A percentile compares a stretch with the other conserved stretches of the same genome.
These are phyloP conservation scores for Tolypocladium inflatum DNA, from an alignment of 2,329 filamentous ascomycete species.

Conservation along the genomic window DNA sequence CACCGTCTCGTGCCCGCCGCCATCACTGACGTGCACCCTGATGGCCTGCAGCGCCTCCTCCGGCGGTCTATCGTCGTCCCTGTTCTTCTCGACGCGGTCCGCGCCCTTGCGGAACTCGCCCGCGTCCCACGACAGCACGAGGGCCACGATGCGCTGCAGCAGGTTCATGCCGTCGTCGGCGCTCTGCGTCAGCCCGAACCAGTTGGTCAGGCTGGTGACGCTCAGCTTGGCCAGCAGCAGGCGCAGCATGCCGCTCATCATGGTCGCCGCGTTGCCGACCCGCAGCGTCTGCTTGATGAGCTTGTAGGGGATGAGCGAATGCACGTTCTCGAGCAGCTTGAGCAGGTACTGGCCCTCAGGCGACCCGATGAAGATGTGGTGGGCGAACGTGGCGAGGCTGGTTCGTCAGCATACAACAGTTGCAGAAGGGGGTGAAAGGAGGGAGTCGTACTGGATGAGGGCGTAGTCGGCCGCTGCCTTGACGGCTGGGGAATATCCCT, in stretches of 20 bases:
- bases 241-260: slow-evolving; percentile 67
- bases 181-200: slow-evolving; percentile 62
- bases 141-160: slow-evolving; percentile 65
- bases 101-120: slow-evolving; percentile 57
- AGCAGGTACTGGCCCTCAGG: slow-evolving; percentile 68
- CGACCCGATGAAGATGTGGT: slow-evolving; percentile 63
- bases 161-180: slow-evolving; percentile 75
- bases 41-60: slow-evolving; percentile 55
- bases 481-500: slow-evolving; percentile 52
- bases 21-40: slow-evolving; percentile 43
- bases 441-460: slow-evolving; percentile 53
- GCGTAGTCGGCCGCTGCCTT: slow-evolving; percentile 56
- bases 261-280: slow-evolving; percentile 70
- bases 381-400: slow-evolving; percentile 64
- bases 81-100: slow-evolving; percentile 54
- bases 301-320: slow-evolving; percentile 62
- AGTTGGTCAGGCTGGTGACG: slow-evolving; percentile 66
- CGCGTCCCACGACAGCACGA: slow-evolving; percentile 64
- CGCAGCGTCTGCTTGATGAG: slow-evolving; percentile 64
- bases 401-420: not conserved
- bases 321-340: slow-evolving; percentile 59
- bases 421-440: slow-evolving; percentile 1
- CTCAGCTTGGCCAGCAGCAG: slow-evolving; percentile 71
- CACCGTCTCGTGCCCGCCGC: slow-evolving; percentile 47
- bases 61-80: slow-evolving; percentile 36